These are phyloP conservation scores for Elsinoe ampelina DNA, from an alignment of 2,329 filamentous ascomycete species.

Conservation along the genomic window DNA sequence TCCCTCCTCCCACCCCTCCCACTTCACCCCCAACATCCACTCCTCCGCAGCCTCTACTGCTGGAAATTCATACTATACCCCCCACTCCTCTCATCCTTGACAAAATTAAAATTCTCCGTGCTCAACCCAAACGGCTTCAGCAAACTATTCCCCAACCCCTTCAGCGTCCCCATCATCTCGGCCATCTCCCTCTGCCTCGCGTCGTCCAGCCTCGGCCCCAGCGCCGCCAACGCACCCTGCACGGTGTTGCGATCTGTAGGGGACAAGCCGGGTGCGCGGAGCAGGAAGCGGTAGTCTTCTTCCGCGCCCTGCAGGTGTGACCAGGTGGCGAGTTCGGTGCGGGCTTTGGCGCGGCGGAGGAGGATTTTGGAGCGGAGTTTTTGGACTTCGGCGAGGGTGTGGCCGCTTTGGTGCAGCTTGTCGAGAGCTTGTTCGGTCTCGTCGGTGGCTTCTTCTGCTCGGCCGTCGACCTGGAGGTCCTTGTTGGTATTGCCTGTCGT, in stretches of 20 bases:
- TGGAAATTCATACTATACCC: slow-evolving; percentile 92
- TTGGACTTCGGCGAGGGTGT: slow-evolving; percentile 52
- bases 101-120: slow-evolving; percentile 90
- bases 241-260: slow-evolving; percentile 60
- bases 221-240: slow-evolving; percentile 50
- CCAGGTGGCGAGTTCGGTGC: slow-evolving; percentile 66
- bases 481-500: slow-evolving; percentile 7
- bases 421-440: slow-evolving; percentile 35
- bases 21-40: background rate
- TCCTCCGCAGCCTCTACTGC: slow-evolving; percentile 27
- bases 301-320: slow-evolving; percentile 67
- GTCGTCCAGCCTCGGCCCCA: slow-evolving; percentile 62
- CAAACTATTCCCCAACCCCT: slow-evolving; percentile 82
- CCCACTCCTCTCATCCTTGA: slow-evolving; percentile 78
- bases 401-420: slow-evolving; percentile 33
- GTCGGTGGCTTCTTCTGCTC: slow-evolving; percentile 43
- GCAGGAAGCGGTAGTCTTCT: slow-evolving; percentile 66
- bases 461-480: slow-evolving; percentile 28
- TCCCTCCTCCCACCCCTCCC: too few relatives aligned
- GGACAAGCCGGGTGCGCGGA: slow-evolving; percentile 51
- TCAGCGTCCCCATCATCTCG: slow-evolving; percentile 97
- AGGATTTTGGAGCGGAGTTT: slow-evolving; percentile 77
- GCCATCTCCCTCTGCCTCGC: slow-evolving; percentile 81
- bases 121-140: slow-evolving; percentile 88
- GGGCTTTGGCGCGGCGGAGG: slow-evolving; percentile 66